A percentile compares a stretch with the other conserved stretches of the same genome.
Evolutionary conservation across 148 eudicot genomes (phyloP).

Genomic region (Arctostaphylos glauca): DNA sequence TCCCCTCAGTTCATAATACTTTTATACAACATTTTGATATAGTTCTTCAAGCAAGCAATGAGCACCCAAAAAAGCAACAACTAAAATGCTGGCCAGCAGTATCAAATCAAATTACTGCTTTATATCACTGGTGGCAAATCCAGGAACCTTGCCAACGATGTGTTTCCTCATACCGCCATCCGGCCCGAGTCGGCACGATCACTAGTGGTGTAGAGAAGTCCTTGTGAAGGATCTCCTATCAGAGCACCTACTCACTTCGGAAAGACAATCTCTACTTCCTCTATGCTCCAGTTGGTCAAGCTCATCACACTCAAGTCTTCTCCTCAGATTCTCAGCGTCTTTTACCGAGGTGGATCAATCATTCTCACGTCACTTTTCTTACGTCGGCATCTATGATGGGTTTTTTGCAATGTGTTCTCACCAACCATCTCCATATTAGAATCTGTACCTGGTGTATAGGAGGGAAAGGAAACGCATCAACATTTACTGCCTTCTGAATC

Average conservation of each 20-base stretch:
- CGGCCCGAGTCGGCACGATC: too few relatives aligned
- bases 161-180: too few relatives aligned
- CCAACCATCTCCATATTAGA: slow-evolving; percentile 57
- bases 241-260: too few relatives aligned
- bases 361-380: slow-evolving; percentile 73
- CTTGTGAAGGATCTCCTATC: too few relatives aligned
- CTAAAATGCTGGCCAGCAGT: background rate
- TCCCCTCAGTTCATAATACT: background rate
- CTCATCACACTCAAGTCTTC: too few relatives aligned
- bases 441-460: slow-evolving; percentile 21
- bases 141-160: background rate
- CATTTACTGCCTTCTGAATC: background rate
- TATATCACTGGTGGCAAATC: background rate
- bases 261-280: too few relatives aligned
- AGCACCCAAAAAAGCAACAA: background rate
- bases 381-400: slow-evolving; percentile 74
- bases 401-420: slow-evolving; percentile 60
- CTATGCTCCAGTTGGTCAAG: too few relatives aligned
- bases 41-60: background rate
- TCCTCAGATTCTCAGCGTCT: background rate
- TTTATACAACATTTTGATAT: background rate
- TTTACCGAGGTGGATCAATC: slow-evolving; percentile 41
- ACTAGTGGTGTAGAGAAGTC: too few relatives aligned
- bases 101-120: background rate
- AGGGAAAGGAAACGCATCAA: slow-evolving; percentile 12